Base-by-base conservation (phyloP, 1,284 basidiomycete species). In the Ganoderma leucocontextum region DNA sequence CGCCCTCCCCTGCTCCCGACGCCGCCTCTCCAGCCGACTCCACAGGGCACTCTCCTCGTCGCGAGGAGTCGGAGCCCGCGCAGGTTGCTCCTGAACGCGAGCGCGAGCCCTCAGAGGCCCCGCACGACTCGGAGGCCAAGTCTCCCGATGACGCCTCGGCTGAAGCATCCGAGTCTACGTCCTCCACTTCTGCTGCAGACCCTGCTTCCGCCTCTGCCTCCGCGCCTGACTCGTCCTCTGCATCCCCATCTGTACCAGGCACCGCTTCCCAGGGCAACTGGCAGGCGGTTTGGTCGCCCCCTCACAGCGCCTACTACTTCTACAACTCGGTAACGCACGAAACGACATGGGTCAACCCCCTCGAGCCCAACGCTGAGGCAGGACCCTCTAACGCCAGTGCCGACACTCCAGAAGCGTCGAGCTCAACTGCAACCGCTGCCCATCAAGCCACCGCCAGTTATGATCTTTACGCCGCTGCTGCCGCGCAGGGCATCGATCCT, bases 321-420 rank as follows among this genome's bases (percentile, higher is more conserved):
- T 94, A 89, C 87, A 96, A 96, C 81, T 73, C 89, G 15, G 79
- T 82, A 66, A 95, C 94, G 0, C 85, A 91, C 68, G 90, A 95
- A 81, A 96, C 95, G 42, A 96, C 95, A 29, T 97, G 95, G 95
- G 84, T 84, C 49, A 97, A 97, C 77, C 95, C 95, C 8, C 85
- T 97, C 47, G 82, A 87, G 65, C 79, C 73, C 77, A 65, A 70
- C 44, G 57, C 74, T 22, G 67, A 72, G 1, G 57, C 75, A 33
- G 60, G 75, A 29, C 57, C 76, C 2, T 74, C 79, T 12, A 61
- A 73, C 22, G 41, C 73, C 13, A 53, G 78, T 60, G 73, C 81
- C 4, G 66, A 78, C 36, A 68, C 81, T 49, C 69, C 76, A 19
- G 69, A 76, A 60, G 58, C 77, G 35, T 75, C 76, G 63, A 71